A percentile compares a stretch with the other conserved stretches of the same genome.
Evolutionary conservation across 177 flowering plant species (phyloP).

Genomic region (Vitis hybrid): DNA sequence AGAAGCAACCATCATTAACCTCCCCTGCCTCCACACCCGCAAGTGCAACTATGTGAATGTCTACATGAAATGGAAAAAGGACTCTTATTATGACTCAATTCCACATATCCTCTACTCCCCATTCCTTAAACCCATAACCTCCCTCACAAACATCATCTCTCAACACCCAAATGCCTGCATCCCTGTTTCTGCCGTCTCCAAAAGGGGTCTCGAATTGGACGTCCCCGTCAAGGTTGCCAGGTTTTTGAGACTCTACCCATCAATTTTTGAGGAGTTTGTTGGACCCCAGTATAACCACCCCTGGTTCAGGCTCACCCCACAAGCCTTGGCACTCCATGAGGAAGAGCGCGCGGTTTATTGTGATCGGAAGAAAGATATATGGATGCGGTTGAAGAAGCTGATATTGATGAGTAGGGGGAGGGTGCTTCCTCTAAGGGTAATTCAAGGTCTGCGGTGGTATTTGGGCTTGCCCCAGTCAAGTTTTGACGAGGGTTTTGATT

Average conservation of each 20-base stretch:
- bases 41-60: slow-evolving; percentile 55
- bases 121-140: slow-evolving; percentile 54
- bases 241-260: slow-evolving; percentile 69
- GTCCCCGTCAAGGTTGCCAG: slow-evolving; percentile 60
- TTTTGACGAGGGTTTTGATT: slow-evolving; percentile 42
- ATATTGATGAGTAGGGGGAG: slow-evolving; percentile 64
- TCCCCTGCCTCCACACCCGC: slow-evolving; percentile 28
- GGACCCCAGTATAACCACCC: slow-evolving; percentile 74
- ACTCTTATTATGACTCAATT: slow-evolving; percentile 58
- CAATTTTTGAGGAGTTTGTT: slow-evolving; percentile 74
- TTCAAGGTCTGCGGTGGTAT: slow-evolving; percentile 76
- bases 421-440: slow-evolving; percentile 64
- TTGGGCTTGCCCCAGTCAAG: slow-evolving; percentile 58
- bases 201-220: slow-evolving; percentile 51
- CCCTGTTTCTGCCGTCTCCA: slow-evolving; percentile 73
- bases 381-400: slow-evolving; percentile 57
- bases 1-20: background rate
- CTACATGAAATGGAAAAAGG: slow-evolving; percentile 84
- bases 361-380: slow-evolving; percentile 42
- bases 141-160: slow-evolving; percentile 59
- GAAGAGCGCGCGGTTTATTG: slow-evolving; percentile 54
- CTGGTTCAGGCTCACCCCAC: slow-evolving; percentile 78
- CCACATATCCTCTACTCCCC: slow-evolving; percentile 54
- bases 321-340: slow-evolving; percentile 62
- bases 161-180: slow-evolving; percentile 47